Evolutionary conservation across 768 basidiomycete genomes (phyloP).

Genomic region (Hypsizygus marmoreus): DNA sequence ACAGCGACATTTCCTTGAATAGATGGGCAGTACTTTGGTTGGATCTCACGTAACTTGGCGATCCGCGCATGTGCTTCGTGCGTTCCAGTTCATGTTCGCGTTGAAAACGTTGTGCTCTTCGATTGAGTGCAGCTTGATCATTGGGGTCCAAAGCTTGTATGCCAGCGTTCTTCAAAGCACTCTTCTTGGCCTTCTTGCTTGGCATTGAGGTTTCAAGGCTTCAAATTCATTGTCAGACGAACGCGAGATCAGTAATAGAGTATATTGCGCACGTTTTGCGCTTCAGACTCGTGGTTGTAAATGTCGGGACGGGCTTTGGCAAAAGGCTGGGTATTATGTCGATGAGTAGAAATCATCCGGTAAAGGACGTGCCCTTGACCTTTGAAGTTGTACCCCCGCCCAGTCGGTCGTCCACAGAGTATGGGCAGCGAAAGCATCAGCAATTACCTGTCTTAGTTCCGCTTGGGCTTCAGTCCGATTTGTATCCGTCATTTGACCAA

Average conservation of each 20-base stretch:
- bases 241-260: conserved; percentile 2
- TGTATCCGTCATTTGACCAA: conserved; percentile 86
- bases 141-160: conserved; percentile 51
- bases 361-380: conserved; percentile 47
- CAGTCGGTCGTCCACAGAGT: conserved; percentile 95
- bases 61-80: conserved; percentile 50
- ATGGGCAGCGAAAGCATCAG: conserved; percentile 84
- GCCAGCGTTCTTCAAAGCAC: conserved; percentile 42
- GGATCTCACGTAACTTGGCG: conserved; percentile 41
- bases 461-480: conserved; percentile 88
- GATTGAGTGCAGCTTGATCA: conserved; percentile 70
- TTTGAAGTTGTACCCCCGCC: conserved; percentile 83
- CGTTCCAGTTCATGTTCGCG: conserved; percentile 87
- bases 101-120: conserved; percentile 87
- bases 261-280: conserved; percentile 60
- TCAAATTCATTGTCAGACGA: conserved; percentile 3
- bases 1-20: conserved; percentile 46
- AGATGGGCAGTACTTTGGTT: conserved; percentile 55
- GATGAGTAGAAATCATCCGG: conserved; percentile 7
- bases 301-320: conserved; percentile 56
- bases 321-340: conserved; percentile 36
- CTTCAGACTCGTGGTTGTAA: conserved; percentile 53
- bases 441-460: conserved; percentile 96
- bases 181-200: conserved; percentile 52
- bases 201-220: conserved; percentile 41